Evolutionary conservation across 2,329 filamentous ascomycete species (phyloP).

Genomic region (Diplodia mutila): DNA sequence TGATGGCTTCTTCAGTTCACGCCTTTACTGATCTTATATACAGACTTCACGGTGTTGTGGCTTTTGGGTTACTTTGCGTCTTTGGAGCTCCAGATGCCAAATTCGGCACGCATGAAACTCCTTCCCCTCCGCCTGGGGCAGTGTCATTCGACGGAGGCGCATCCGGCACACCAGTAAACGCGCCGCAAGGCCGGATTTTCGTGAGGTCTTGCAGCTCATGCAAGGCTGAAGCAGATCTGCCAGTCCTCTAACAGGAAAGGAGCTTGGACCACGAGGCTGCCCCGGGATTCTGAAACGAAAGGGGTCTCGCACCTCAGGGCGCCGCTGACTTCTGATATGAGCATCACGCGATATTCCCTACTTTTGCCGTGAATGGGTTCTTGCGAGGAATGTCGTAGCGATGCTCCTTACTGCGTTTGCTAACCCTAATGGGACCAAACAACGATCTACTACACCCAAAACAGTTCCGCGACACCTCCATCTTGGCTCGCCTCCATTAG

Average conservation of each 20-base stretch:
- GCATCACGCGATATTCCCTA: constrained; percentile 19
- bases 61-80: background rate
- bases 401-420: background rate
- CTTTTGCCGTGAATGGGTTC: background rate
- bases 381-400: background rate
- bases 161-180: background rate
- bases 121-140: background rate
- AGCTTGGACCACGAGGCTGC: constrained; percentile 1
- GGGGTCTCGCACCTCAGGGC: background rate
- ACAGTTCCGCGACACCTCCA: background rate
- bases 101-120: constrained; percentile 4
- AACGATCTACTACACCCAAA: background rate
- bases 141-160: constrained; percentile 9
- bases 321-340: constrained; percentile 17
- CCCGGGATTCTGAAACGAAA: constrained; percentile 11
- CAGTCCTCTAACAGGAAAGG: constrained; percentile 4
- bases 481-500: background rate
- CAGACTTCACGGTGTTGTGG: constrained; percentile 6
- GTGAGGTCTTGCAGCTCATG: background rate
- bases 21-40: constrained; percentile 2
- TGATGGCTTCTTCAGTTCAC: background rate
- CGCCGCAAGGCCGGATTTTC: background rate
- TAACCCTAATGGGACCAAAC: background rate
- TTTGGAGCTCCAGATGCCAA: constrained; percentile 30
- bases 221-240: constrained; percentile 5